Conservation (phyloP, 225 moss, liverwort and hornwort genomes). For the Polytrichum commune region DNA sequence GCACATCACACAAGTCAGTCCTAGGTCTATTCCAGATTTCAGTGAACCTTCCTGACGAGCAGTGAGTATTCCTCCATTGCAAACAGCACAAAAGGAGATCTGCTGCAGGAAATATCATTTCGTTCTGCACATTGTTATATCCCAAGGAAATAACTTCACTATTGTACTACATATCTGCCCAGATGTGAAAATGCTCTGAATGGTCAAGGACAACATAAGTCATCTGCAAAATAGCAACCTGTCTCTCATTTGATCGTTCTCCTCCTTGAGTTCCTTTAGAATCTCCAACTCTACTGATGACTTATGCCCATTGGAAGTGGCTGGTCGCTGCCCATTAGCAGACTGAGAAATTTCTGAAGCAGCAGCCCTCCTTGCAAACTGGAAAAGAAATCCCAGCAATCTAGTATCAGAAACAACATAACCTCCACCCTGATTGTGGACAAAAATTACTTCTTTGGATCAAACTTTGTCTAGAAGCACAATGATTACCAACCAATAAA, state of each 20-base stretch:
- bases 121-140: too few species aligned
- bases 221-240: constrained; percentile 17
- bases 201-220: not conserved
- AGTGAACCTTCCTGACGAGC: too few species aligned
- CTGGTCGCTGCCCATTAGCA: constrained; percentile 26
- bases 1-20: not conserved
- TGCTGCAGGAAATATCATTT: too few species aligned
- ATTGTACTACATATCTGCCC: too few species aligned
- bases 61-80: too few species aligned
- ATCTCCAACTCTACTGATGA: constrained; percentile 42
- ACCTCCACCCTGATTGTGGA: not conserved
- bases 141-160: too few species aligned
- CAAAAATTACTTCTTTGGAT: too few species aligned
- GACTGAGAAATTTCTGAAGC: constrained; percentile 38
- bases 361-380: constrained; percentile 48
- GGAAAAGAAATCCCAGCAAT: constrained; percentile 1
- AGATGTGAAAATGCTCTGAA: too few species aligned
- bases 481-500: too few species aligned
- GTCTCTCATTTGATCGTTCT: constrained; percentile 47
- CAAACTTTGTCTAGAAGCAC: too few species aligned
- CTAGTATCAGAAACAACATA: not conserved
- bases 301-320: constrained; percentile 33
- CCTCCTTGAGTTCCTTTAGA: constrained; percentile 49
- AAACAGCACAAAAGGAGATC: too few species aligned
- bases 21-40: too few species aligned